Evolutionary conservation across 768 basidiomycete genomes (phyloP).

Genomic region (Cantharellus anzutake): DNA sequence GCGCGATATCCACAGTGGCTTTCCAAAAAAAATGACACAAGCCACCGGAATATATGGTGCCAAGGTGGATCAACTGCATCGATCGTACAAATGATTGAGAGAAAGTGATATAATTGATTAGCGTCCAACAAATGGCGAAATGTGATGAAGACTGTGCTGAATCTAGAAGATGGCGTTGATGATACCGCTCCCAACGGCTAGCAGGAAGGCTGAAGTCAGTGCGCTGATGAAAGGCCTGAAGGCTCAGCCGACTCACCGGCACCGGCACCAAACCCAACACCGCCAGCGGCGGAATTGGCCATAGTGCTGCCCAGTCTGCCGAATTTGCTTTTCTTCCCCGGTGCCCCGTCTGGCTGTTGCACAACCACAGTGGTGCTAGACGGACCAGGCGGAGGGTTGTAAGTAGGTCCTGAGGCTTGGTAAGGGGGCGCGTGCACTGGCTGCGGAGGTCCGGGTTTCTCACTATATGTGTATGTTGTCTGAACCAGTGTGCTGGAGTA

Average conservation of each 20-base stretch:
- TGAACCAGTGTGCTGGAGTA: not conserved
- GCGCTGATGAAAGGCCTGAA: constrained; percentile 1
- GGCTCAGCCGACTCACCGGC: constrained; percentile 16
- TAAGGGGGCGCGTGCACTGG: not conserved
- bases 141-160: not conserved
- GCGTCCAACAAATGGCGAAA: not conserved
- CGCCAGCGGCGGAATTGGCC: constrained; percentile 28
- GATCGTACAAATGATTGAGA: not conserved
- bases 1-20: constrained; percentile 54
- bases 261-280: constrained; percentile 65
- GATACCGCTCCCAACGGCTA: constrained; percentile 31
- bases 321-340: constrained; percentile 39
- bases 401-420: not conserved
- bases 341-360: constrained; percentile 23
- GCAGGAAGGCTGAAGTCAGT: constrained; percentile 10
- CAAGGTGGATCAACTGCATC: not conserved
- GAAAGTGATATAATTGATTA: not conserved
- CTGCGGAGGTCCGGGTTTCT: not conserved
- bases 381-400: not conserved
- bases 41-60: not conserved
- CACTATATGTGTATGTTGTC: not conserved
- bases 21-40: constrained; percentile 22
- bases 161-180: constrained; percentile 29
- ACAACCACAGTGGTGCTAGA: not conserved
- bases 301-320: constrained; percentile 42